Percentiles rank a stretch among this genome's conserved stretches.
These are phyloP conservation scores for Carpinus fangiana DNA, from an alignment of 306 rosid species.

Conservation along the genomic window DNA sequence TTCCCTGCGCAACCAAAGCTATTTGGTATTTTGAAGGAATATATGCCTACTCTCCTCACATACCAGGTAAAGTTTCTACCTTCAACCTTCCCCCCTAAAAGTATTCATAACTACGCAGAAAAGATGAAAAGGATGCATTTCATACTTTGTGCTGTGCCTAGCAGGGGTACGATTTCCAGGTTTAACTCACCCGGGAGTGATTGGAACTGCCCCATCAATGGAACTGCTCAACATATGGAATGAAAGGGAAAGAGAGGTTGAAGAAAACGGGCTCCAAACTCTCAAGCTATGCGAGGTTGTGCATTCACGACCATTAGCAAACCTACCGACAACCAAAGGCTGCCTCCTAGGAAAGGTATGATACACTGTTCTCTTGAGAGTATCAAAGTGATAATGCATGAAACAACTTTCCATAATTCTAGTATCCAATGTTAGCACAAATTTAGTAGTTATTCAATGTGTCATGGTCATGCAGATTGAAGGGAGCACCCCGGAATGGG, in stretches of 20 bases:
- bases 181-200: constrained; percentile 81
- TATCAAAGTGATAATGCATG: background rate
- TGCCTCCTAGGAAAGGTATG: constrained; percentile 80
- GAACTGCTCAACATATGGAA: constrained; percentile 87
- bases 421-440: background rate
- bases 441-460: background rate
- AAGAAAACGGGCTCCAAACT: constrained; percentile 59
- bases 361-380: background rate
- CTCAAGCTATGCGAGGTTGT: constrained; percentile 78
- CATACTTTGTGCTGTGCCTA: constrained; percentile 8
- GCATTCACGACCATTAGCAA: constrained; percentile 89
- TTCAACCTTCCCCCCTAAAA: background rate
- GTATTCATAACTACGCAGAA: background rate
- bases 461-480: constrained; percentile 43
- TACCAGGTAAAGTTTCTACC: constrained; percentile 63
- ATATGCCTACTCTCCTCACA: constrained; percentile 89
- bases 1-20: constrained; percentile 83
- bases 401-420: background rate
- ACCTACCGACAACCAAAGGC: constrained; percentile 65
- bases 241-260: constrained; percentile 66
- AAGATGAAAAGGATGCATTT: constrained; percentile 1
- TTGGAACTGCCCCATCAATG: constrained; percentile 90
- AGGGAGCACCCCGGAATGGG: constrained; percentile 68
- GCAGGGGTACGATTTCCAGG: constrained; percentile 93
- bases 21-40: constrained; percentile 95